phyloP scores from a whole-genome alignment of 169 alveolate species.

The Eimeria praecox region DNA sequence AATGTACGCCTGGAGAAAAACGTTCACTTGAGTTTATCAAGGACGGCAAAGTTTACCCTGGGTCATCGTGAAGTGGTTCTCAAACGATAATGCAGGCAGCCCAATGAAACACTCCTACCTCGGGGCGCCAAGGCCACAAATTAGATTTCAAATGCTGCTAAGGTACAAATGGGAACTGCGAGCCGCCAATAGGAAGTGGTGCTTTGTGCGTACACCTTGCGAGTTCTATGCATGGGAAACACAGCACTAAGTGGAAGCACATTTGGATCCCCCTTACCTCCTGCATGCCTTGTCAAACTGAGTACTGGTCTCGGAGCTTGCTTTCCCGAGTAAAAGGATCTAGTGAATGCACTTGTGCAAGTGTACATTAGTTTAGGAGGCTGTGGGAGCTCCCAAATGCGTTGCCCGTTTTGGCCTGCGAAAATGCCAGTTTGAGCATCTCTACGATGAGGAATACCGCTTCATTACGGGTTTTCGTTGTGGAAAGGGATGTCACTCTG shows the following conservation, averaged over 20 bases:
- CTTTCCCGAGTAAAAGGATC: background rate
- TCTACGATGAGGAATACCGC: background rate
- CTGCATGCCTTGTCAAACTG: too few relatives aligned
- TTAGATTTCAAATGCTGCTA: background rate
- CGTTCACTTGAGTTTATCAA: too few relatives aligned
- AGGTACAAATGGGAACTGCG: background rate
- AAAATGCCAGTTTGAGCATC: background rate
- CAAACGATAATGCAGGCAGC: background rate
- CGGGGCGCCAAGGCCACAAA: background rate
- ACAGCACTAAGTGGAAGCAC: background rate
- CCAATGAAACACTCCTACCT: too few relatives aligned
- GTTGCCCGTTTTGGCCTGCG: background rate
- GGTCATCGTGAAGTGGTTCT: background rate
- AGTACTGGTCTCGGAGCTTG: background rate
- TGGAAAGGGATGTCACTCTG: background rate
- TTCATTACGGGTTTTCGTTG: background rate
- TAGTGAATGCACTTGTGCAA: background rate
- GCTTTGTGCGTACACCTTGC: too few relatives aligned
- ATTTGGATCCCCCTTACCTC: background rate
- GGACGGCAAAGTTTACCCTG: too few relatives aligned
- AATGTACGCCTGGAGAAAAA: too few relatives aligned
- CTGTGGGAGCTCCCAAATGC: background rate
- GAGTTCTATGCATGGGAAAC: too few relatives aligned
- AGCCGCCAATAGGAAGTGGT: background rate
- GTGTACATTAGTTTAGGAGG: background rate